Base-by-base conservation (phyloP, 345 rosid genomes). In the Pelargonium nanum region DNA sequence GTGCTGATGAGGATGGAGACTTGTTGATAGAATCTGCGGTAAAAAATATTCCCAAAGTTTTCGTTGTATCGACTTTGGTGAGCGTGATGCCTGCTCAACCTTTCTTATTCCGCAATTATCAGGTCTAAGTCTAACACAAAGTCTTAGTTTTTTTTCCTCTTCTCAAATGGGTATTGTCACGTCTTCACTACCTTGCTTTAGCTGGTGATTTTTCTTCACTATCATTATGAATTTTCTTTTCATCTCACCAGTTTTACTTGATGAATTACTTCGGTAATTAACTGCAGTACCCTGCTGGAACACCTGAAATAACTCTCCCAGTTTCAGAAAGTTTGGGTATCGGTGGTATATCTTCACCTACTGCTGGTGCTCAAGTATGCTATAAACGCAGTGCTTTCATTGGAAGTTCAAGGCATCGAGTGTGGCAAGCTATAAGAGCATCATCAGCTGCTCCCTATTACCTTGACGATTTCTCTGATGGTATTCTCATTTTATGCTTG, bases 361-460 rank as follows among this genome's bases (percentile, higher is more conserved):
- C 82, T 58, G 75, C 77, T 63, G 88, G 86, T 66, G 85, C 81
- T 70, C 97, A 86, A 75, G 83, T 75, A 80, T 97, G 99, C 70
- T 90, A 85, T 68, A 85, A 71, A 72, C 85, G 85, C 68, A 84
- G 87, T 78, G 99, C 97, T 69, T 93, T 86, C 77, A 83, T 89
- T 68, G 96, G 99, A 65, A 93, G 97, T 65, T 93, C 96, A 69
- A 93, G 86, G 82, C 97, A 93, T 78, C 87, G 80, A 55, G 67
- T 87, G 62, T 93, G 99, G 99, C 85, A 89, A 76, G 99, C 97
- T n/a, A 93, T 93, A 71, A 84, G 97, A 73, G 99, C 99, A 48
- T 93, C 99, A 52, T 93, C 99, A 64, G 99, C 99, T 26, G 97
- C 96, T 69, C 99, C 99, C 17, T 93, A 93, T 78, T 93, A 93